Percentiles rank a stretch among this genome's conserved stretches.
phyloP scores from a whole-genome alignment of 306 rosid genomes.

The Adenanthera pavonina region DNA sequence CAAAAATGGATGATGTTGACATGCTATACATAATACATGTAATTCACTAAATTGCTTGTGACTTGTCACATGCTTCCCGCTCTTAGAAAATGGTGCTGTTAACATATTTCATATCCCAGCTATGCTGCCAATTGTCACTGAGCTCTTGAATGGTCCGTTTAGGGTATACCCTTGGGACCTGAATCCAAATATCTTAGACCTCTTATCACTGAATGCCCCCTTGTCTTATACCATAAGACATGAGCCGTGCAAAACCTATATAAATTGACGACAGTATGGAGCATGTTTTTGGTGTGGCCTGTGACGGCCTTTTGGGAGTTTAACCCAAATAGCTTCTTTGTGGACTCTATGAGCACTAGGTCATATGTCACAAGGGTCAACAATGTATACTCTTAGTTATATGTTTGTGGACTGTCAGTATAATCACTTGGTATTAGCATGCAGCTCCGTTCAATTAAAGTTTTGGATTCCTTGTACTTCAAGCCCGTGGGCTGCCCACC shows the following conservation, averaged over 20 bases:
- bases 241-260: neutral
- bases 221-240: constrained; percentile 2
- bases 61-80: constrained; percentile 13
- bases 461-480: neutral
- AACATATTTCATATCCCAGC: constrained; percentile 6
- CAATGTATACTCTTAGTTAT: neutral
- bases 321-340: constrained; percentile 15
- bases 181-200: constrained; percentile 20
- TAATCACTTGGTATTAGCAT: neutral
- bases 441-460: neutral
- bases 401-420: neutral
- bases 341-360: neutral
- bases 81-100: constrained; percentile 27
- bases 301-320: constrained; percentile 15
- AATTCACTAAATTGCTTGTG: neutral
- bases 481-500: neutral
- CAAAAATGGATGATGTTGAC: neutral
- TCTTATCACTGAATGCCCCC: neutral
- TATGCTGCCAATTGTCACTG: constrained; percentile 16
- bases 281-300: neutral
- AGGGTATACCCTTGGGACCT: constrained; percentile 3
- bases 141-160: constrained; percentile 10
- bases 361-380: neutral
- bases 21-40: neutral
- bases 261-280: neutral